These are phyloP conservation scores for Ceratocystis harringtonii DNA, from an alignment of 2,329 filamentous ascomycete genomes.

Conservation along the genomic window DNA sequence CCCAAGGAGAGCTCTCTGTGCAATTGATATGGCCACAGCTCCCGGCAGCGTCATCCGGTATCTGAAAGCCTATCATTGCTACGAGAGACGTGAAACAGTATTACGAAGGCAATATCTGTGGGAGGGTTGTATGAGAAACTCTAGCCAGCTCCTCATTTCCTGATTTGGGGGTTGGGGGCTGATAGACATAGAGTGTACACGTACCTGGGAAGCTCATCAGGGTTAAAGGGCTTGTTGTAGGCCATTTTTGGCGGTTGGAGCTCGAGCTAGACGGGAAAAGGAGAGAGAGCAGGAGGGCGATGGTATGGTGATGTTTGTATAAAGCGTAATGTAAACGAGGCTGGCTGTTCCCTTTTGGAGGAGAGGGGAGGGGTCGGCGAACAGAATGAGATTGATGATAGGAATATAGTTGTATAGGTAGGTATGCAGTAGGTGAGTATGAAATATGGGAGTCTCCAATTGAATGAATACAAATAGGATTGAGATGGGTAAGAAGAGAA, in stretches of 20 bases:
- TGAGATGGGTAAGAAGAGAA: not conserved
- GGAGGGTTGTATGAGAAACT: not conserved
- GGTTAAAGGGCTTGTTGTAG: conserved; percentile 86
- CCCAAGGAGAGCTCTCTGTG: not conserved
- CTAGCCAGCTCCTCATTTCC: not conserved
- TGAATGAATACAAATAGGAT: not conserved
- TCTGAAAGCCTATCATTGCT: not conserved
- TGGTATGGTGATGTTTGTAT: not conserved
- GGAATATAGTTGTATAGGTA: not conserved
- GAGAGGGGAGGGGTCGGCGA: not conserved
- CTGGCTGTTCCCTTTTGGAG: not conserved
- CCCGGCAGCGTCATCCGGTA: not conserved
- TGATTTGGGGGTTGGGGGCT: not conserved
- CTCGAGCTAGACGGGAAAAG: not conserved
- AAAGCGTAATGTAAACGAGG: not conserved
- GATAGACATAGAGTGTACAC: conserved; percentile 22
- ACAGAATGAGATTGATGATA: not conserved
- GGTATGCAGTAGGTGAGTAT: not conserved
- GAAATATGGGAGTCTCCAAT: not conserved
- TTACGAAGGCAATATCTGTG: not conserved
- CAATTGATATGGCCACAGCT: not conserved
- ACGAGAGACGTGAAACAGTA: conserved; percentile 3
- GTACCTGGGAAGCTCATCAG: conserved; percentile 85
- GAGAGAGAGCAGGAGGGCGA: not conserved
- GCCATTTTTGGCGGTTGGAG: conserved; percentile 47